Conservation (phyloP, 768 basidiomycete species). For the Psilocybe sp. region DNA sequence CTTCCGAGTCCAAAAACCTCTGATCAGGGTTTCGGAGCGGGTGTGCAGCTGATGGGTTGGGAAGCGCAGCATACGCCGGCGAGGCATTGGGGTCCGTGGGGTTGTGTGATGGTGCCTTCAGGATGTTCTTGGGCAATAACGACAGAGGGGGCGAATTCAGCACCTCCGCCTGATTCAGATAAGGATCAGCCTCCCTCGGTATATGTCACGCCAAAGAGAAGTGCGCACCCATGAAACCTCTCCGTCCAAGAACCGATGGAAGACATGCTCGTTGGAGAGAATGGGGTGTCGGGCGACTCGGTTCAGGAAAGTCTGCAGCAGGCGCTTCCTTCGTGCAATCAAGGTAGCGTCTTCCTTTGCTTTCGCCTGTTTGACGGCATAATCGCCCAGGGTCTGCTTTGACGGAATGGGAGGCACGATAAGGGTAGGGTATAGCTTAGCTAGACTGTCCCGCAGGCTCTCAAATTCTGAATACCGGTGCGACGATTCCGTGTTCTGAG, state of each 20-base stretch:
- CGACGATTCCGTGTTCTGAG: constrained; percentile 73
- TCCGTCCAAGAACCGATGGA: constrained; percentile 93
- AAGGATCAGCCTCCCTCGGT: not conserved
- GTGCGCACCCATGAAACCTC: constrained; percentile 87
- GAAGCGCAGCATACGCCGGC: constrained; percentile 77
- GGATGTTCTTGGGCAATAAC: constrained; percentile 88
- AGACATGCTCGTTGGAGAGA: constrained; percentile 91
- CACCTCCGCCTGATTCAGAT: constrained; percentile 70
- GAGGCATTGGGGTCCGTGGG: constrained; percentile 79
- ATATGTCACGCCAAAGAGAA: not conserved
- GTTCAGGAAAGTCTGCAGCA: constrained; percentile 94
- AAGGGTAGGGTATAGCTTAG: constrained; percentile 89
- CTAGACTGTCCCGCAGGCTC: constrained; percentile 78
- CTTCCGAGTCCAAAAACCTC: constrained; percentile 92
- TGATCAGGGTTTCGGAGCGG: constrained; percentile 93
- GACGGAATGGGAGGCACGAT: constrained; percentile 98
- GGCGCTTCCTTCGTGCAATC: constrained; percentile 89
- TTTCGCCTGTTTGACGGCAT: constrained; percentile 94
- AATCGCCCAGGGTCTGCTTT: constrained; percentile 93
- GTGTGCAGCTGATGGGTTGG: constrained; percentile 85
- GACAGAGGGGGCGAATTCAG: constrained; percentile 91
- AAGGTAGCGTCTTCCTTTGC: constrained; percentile 94
- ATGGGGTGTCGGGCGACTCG: constrained; percentile 90
- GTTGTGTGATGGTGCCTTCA: constrained; percentile 93
- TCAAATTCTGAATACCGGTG: constrained; percentile 99